Conservation (phyloP, 768 basidiomycete genomes). For the Pleurotus sapidus region DNA sequence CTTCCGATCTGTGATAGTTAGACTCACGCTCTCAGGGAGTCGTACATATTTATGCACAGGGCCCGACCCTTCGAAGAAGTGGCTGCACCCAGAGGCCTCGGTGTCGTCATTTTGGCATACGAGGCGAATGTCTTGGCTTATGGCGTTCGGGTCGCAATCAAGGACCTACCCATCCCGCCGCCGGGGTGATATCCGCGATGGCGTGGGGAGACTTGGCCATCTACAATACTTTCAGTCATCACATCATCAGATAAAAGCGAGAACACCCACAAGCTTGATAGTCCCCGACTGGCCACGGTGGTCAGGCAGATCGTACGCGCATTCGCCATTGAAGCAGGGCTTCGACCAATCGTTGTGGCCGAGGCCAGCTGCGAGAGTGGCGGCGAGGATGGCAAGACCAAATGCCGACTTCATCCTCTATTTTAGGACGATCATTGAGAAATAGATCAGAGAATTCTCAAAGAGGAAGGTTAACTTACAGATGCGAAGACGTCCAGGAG, state of each 20-base stretch:
- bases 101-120: conserved; percentile 14
- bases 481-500: too few species aligned
- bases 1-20: background rate
- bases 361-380: background rate
- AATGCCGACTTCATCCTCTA: conserved; percentile 7
- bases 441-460: too few species aligned
- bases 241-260: background rate
- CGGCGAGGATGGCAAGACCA: background rate
- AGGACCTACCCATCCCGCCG: conserved; percentile 6
- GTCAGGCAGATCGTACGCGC: conserved; percentile 18
- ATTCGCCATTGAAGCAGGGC: conserved; percentile 22
- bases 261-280: conserved; percentile 13
- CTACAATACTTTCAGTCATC: background rate
- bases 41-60: conserved; percentile 50
- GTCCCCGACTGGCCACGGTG: conserved; percentile 9
- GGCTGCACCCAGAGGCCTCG: conserved; percentile 30
- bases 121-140: conserved; percentile 4
- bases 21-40: conserved; percentile 48
- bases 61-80: conserved; percentile 33
- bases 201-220: conserved; percentile 1
- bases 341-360: conserved; percentile 19
- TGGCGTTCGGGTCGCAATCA: background rate
- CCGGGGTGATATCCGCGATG: conserved; percentile 5
- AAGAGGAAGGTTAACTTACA: too few species aligned
- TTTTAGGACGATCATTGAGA: background rate